phyloP scores from a whole-genome alignment of 768 basidiomycete species.

The Pleurotus eryngii region DNA sequence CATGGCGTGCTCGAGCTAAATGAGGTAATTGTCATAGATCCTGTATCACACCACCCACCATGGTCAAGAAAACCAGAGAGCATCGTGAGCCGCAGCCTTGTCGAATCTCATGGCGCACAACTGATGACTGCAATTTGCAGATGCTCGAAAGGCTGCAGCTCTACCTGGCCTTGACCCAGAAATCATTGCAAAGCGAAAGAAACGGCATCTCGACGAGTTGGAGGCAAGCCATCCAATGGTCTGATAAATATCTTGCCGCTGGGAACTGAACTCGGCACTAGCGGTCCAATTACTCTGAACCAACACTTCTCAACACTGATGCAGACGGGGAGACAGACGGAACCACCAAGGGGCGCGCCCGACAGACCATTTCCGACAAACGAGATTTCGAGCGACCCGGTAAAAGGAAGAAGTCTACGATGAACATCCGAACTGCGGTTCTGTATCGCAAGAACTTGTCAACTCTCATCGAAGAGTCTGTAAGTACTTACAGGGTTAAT shows the following conservation, averaged over 20 bases:
- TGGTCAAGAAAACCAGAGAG: constrained; percentile 48
- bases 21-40: background rate
- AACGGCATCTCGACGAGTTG: constrained; percentile 78
- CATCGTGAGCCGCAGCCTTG: constrained; percentile 34
- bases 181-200: constrained; percentile 70
- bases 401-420: constrained; percentile 75
- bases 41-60: constrained; percentile 17
- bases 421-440: constrained; percentile 76
- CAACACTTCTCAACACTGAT: constrained; percentile 34
- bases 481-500: constrained; percentile 33
- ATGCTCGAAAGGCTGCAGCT: constrained; percentile 44
- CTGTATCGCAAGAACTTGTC: constrained; percentile 80
- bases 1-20: constrained; percentile 23
- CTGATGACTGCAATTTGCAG: constrained; percentile 18
- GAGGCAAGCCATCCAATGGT: constrained; percentile 45
- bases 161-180: constrained; percentile 53
- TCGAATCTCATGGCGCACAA: no score
- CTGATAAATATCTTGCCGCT: constrained; percentile 9
- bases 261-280: constrained; percentile 21
- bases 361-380: constrained; percentile 80
- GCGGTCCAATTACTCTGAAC: constrained; percentile 78
- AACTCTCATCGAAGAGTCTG: constrained; percentile 76
- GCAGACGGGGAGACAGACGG: constrained; percentile 41
- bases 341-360: constrained; percentile 62
- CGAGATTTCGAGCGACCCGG: constrained; percentile 50